Conservation (phyloP, 2,329 filamentous ascomycete species). For the Nothopassalora personata region DNA sequence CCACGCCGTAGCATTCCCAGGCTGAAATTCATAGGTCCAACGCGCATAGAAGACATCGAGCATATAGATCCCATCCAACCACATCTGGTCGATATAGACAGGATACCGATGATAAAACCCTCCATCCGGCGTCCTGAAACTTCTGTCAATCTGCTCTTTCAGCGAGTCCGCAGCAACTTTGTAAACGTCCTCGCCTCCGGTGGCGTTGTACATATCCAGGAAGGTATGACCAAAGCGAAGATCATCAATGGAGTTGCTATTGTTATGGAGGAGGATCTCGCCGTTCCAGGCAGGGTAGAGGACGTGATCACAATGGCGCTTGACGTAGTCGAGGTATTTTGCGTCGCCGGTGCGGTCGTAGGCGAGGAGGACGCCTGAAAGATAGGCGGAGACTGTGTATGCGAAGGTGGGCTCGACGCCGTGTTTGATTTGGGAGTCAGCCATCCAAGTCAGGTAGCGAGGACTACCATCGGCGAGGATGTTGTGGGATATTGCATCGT, state of each 20-base stretch:
- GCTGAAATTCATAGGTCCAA: slow-evolving; percentile 14
- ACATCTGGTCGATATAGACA: slow-evolving; percentile 47
- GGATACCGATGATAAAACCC: slow-evolving; percentile 29
- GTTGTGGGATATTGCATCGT: background rate
- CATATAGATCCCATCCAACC: slow-evolving; percentile 49
- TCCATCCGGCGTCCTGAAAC: slow-evolving; percentile 21
- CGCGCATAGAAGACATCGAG: slow-evolving; percentile 39
- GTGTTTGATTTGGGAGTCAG: slow-evolving; percentile 23
- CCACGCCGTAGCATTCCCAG: slow-evolving; percentile 11
- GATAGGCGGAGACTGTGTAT: slow-evolving; percentile 21
- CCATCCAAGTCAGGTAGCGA: slow-evolving; percentile 23
- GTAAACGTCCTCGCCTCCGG: slow-evolving; percentile 12
- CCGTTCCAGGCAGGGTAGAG: slow-evolving; percentile 34
- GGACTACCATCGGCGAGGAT: slow-evolving; percentile 4
- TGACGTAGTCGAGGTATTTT: slow-evolving; percentile 34
- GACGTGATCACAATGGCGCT: slow-evolving; percentile 45
- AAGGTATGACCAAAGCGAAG: slow-evolving; percentile 24
- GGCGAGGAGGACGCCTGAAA: slow-evolving; percentile 19
- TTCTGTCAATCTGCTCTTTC: slow-evolving; percentile 20
- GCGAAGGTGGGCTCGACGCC: slow-evolving; percentile 21
- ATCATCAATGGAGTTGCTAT: slow-evolving; percentile 15
- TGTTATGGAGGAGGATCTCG: slow-evolving; percentile 11
- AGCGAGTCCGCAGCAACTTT: slow-evolving; percentile 16
- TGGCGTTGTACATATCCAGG: slow-evolving; percentile 18
- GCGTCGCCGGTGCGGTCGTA: slow-evolving; percentile 20